phyloP scores from a whole-genome alignment of 2,329 filamentous ascomycete species.

The Phialocephala subalpina region DNA sequence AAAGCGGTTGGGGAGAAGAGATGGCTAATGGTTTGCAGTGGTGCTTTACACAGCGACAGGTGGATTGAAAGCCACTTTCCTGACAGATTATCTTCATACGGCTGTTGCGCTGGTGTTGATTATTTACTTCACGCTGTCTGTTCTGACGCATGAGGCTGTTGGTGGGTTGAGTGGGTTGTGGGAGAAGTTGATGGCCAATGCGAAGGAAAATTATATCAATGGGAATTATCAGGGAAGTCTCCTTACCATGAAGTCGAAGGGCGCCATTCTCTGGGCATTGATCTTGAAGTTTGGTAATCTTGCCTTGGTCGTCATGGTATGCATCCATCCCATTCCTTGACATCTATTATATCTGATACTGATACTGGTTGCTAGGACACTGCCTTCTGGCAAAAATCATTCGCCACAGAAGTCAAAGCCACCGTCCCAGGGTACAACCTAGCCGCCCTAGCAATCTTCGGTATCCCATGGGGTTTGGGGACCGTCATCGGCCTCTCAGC shows the following conservation, averaged over 20 bases:
- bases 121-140: constrained; percentile 55
- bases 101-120: constrained; percentile 55
- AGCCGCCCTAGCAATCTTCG: constrained; percentile 55
- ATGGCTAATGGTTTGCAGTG: constrained; percentile 33
- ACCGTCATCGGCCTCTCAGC: constrained; percentile 56
- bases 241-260: constrained; percentile 56
- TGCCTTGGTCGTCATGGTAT: constrained; percentile 49
- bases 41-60: constrained; percentile 32
- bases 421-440: constrained; percentile 52
- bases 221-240: constrained; percentile 57
- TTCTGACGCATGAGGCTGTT: constrained; percentile 52
- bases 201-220: constrained; percentile 32
- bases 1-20: not conserved
- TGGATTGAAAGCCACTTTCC: constrained; percentile 34
- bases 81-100: constrained; percentile 48
- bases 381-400: constrained; percentile 61
- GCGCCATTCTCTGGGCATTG: constrained; percentile 52
- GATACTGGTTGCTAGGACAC: too few species aligned
- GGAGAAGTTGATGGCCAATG: constrained; percentile 55
- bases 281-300: constrained; percentile 55
- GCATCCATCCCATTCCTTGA: too few species aligned
- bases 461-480: constrained; percentile 55
- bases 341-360: too few species aligned
- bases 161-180: constrained; percentile 53
- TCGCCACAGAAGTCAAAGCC: constrained; percentile 55